Evolutionary conservation across 1,284 basidiomycete genomes (phyloP).

Genomic region (Marasmius oreades): DNA sequence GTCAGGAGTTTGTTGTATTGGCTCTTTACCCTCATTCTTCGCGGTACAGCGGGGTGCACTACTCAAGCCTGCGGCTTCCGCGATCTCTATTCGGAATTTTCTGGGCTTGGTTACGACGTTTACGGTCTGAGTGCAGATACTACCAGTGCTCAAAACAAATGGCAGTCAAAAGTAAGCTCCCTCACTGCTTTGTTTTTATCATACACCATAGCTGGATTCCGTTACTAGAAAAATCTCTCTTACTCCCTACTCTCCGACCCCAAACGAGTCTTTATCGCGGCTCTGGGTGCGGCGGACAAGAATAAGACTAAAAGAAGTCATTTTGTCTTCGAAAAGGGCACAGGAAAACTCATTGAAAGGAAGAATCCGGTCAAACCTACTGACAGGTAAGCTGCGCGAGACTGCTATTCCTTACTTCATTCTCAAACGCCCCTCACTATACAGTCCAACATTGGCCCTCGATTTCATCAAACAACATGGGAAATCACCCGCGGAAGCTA

Average conservation of each 20-base stretch:
- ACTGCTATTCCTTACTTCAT: background rate
- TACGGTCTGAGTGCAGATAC: slow-evolving; percentile 87
- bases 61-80: slow-evolving; percentile 88
- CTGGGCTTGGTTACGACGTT: slow-evolving; percentile 65
- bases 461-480: slow-evolving; percentile 21
- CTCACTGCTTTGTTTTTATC: background rate
- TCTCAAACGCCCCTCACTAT: background rate
- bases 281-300: slow-evolving; percentile 78
- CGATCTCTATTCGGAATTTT: slow-evolving; percentile 77
- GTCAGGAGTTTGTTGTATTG: slow-evolving; percentile 23
- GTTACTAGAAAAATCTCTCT: slow-evolving; percentile 70
- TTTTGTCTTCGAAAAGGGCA: slow-evolving; percentile 84
- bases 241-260: slow-evolving; percentile 89
- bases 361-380: slow-evolving; percentile 80
- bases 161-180: slow-evolving; percentile 72
- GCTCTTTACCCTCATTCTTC: slow-evolving; percentile 2
- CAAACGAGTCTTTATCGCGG: slow-evolving; percentile 72
- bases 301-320: slow-evolving; percentile 86
- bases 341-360: slow-evolving; percentile 78
- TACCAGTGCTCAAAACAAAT: slow-evolving; percentile 75
- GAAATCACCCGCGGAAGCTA: background rate
- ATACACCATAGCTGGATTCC: slow-evolving; percentile 2
- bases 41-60: slow-evolving; percentile 80
- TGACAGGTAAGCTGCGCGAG: slow-evolving; percentile 54
- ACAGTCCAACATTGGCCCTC: slow-evolving; percentile 23